These are phyloP conservation scores for Penicillium brasilianum DNA, from an alignment of 2,329 filamentous ascomycete genomes.

Conservation along the genomic window DNA sequence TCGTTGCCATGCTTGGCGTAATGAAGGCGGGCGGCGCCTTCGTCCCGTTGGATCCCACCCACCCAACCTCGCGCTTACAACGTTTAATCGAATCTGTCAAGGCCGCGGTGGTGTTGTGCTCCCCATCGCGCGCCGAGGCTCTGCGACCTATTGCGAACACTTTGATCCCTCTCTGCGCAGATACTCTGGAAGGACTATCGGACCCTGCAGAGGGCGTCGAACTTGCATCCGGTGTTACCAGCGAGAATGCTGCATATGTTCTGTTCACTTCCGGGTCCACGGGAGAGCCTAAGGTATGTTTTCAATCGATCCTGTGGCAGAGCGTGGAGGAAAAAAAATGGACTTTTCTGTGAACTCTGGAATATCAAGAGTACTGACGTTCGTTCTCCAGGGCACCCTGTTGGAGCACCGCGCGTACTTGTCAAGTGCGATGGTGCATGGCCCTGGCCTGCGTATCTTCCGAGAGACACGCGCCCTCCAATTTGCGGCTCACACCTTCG, in stretches of 20 bases:
- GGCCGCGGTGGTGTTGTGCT: constrained; percentile 42
- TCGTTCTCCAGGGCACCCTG: constrained; percentile 58
- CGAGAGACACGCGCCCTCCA: constrained; percentile 62
- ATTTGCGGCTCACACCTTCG: constrained; percentile 61
- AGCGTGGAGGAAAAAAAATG: neutral
- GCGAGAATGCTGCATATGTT: constrained; percentile 55
- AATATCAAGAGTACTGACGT: neutral
- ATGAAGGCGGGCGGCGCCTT: constrained; percentile 52
- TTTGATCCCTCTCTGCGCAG: constrained; percentile 37
- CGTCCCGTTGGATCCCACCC: constrained; percentile 47
- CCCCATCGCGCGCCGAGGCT: constrained; percentile 30
- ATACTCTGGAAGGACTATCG: constrained; percentile 32
- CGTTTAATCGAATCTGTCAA: constrained; percentile 40
- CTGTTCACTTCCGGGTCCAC: constrained; percentile 65
- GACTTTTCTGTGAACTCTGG: no score
- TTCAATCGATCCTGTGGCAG: neutral
- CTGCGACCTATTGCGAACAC: constrained; percentile 32
- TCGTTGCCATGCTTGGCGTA: constrained; percentile 48
- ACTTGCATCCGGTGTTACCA: constrained; percentile 34
- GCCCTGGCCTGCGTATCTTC: constrained; percentile 54
- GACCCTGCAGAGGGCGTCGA: constrained; percentile 18
- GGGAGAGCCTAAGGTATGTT: constrained; percentile 56
- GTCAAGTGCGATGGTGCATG: constrained; percentile 60
- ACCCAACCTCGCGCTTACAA: constrained; percentile 45
- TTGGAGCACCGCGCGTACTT: constrained; percentile 66